These are phyloP conservation scores for Colletotrichum godetiae DNA, from an alignment of 2,329 filamentous ascomycete species.

Conservation along the genomic window DNA sequence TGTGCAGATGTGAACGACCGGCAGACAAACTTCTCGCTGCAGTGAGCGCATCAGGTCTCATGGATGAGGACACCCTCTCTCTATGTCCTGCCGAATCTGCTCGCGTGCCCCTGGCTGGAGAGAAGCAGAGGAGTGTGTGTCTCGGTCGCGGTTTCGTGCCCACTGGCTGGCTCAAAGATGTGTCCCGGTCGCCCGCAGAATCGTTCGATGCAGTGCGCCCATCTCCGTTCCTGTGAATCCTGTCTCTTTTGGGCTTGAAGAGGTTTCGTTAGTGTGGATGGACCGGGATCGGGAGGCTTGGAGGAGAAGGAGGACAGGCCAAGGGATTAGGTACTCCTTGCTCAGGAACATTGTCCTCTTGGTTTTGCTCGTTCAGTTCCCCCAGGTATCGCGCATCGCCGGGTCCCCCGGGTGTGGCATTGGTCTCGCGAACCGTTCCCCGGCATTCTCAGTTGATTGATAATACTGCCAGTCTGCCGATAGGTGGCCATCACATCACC, in stretches of 20 bases:
- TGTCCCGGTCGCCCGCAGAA: conserved; percentile 23
- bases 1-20: background rate
- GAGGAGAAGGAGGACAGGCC: background rate
- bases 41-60: background rate
- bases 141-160: background rate
- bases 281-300: conserved; percentile 9
- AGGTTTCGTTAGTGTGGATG: background rate
- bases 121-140: background rate
- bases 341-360: background rate
- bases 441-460: background rate
- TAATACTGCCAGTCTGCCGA: background rate
- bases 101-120: background rate
- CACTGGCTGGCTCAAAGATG: background rate
- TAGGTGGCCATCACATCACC: background rate
- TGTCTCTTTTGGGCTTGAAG: background rate
- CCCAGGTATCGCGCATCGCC: background rate
- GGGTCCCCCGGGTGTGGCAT: background rate
- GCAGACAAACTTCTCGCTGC: background rate
- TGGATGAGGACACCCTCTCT: conserved; percentile 30
- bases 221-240: conserved; percentile 7
- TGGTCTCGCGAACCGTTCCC: background rate
- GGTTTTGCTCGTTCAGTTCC: background rate
- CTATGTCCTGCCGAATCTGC: background rate
- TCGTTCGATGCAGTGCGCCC: conserved; percentile 31
- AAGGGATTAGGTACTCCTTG: conserved; percentile 1